A percentile compares a stretch with the other conserved stretches of the same genome.
phyloP scores from a whole-genome alignment of 2,329 filamentous ascomycete genomes.

The Chaetomium olivaceum region DNA sequence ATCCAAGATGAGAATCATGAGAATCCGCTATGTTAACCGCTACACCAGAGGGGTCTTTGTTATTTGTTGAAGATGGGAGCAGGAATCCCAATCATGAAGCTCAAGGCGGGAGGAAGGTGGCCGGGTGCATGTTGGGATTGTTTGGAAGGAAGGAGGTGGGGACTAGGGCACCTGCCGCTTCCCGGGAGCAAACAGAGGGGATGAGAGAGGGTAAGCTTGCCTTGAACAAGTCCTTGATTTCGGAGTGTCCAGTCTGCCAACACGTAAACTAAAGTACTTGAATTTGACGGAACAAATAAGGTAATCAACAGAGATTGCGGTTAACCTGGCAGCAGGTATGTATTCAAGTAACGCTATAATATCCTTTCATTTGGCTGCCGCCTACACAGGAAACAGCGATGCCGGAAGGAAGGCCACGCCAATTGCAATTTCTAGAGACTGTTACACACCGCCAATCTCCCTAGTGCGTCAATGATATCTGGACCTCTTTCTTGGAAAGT shows the following conservation, averaged over 20 bases:
- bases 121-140: not conserved
- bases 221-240: too few relatives aligned
- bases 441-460: not conserved
- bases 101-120: not conserved
- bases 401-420: not conserved
- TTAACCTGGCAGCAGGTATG: too few relatives aligned
- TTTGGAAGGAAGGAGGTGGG: constrained; percentile 7
- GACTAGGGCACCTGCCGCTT: not conserved
- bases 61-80: constrained; percentile 6
- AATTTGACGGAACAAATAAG: not conserved
- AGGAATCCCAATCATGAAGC: not conserved
- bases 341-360: too few relatives aligned
- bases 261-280: too few relatives aligned
- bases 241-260: not conserved
- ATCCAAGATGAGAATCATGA: constrained; percentile 5
- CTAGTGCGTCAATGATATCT: not conserved
- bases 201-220: not conserved
- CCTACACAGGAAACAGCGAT: not conserved
- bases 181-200: not conserved
- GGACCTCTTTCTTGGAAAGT: too few relatives aligned
- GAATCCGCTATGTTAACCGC: constrained; percentile 29
- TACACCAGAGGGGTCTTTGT: constrained; percentile 26
- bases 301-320: not conserved
- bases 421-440: not conserved
- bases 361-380: too few relatives aligned